These are phyloP conservation scores for Flaveria linearis DNA, from an alignment of 129 eudicot genomes.

Conservation along the genomic window DNA sequence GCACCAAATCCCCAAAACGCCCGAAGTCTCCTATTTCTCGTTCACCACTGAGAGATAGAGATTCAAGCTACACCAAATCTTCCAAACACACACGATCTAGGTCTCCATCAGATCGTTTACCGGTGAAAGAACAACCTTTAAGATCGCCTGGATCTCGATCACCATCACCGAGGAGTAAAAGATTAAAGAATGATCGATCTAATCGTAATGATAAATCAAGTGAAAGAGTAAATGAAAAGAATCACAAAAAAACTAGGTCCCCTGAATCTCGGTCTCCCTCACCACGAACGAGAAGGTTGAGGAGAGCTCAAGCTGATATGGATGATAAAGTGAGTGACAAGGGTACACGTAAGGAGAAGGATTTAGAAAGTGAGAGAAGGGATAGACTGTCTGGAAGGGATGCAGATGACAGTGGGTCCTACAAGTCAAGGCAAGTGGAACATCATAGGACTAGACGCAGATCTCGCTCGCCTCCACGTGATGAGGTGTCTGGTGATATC, in stretches of 20 bases:
- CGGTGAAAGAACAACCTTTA: conserved; percentile 45
- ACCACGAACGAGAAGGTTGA: conserved; percentile 69
- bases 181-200: conserved; percentile 46
- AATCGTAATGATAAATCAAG: conserved; percentile 39
- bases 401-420: conserved; percentile 50
- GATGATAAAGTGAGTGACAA: conserved; percentile 52
- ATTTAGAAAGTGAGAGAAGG: conserved; percentile 47
- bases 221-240: conserved; percentile 35
- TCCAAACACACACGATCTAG: conserved; percentile 48
- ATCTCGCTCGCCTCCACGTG: conserved; percentile 76
- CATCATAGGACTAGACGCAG: conserved; percentile 53
- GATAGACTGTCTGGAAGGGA: conserved; percentile 57
- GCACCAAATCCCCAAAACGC: conserved; percentile 61
- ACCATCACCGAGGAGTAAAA: conserved; percentile 52
- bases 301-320: conserved; percentile 59
- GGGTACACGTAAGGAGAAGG: conserved; percentile 53
- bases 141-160: conserved; percentile 40
- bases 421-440: conserved; percentile 57
- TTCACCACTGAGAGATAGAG: conserved; percentile 56
- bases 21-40: conserved; percentile 47
- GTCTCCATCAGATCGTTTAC: conserved; percentile 46
- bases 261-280: conserved; percentile 63
- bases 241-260: conserved; percentile 41
- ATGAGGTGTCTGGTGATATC: conserved; percentile 98
- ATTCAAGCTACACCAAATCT: conserved; percentile 46